Conservation (phyloP, 2,329 filamentous ascomycete species). For the Acarospora socialis region DNA sequence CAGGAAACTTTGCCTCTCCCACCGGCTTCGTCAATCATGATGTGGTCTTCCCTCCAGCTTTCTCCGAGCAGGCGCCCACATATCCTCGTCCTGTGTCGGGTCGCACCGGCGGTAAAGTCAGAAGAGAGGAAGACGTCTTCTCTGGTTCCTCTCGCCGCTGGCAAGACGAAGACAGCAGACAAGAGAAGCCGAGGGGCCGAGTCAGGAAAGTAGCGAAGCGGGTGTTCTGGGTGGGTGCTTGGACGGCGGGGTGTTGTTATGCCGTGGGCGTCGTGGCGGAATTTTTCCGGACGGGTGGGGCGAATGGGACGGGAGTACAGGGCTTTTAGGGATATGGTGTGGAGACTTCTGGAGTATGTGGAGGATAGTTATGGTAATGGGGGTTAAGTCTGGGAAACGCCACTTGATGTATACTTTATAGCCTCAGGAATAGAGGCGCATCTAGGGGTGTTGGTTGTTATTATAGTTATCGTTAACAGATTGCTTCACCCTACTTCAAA, state of each 20-base stretch:
- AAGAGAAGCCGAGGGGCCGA: slow-evolving; percentile 4
- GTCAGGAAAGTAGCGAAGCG: slow-evolving; percentile 10
- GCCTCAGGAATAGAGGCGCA: too few species aligned
- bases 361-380: too few species aligned
- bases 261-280: slow-evolving; percentile 26
- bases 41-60: slow-evolving; percentile 12
- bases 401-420: too few species aligned
- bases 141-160: slow-evolving; percentile 6
- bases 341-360: too few species aligned
- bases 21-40: slow-evolving; percentile 54
- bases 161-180: slow-evolving; percentile 1
- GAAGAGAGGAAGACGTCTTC: slow-evolving; percentile 13
- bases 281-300: slow-evolving; percentile 28
- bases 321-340: slow-evolving; percentile 27
- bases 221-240: slow-evolving; percentile 22
- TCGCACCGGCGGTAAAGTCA: slow-evolving; percentile 5
- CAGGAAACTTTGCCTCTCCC: slow-evolving; percentile 46
- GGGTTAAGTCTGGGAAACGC: too few species aligned
- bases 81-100: background rate
- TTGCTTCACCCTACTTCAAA: too few species aligned
- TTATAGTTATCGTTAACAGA: too few species aligned
- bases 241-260: slow-evolving; percentile 27
- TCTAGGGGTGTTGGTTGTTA: too few species aligned
- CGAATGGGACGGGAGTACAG: slow-evolving; percentile 24
- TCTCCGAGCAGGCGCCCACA: background rate